Evolutionary conservation across 352 stramenopile genomes (phyloP), one percentile per base, ranked within the genome.

Genomic region (Detonula confervacea): DNA sequence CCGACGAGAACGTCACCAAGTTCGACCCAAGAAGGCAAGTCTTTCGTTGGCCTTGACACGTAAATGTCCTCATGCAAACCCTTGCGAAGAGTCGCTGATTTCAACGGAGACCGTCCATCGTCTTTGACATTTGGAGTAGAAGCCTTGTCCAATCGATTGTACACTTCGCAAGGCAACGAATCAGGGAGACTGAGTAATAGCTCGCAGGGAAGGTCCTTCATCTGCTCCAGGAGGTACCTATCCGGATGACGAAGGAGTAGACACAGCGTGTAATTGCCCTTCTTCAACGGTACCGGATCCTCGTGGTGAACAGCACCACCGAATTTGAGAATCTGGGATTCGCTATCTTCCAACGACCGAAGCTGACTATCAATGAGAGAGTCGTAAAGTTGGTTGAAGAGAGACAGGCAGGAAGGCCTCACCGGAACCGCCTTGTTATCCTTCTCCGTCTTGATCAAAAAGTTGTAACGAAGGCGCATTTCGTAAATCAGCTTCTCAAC

Each of bases 301-400:
- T 60, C 37, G 11, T 80, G 52, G 37, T 80, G 71, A 37, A 80
- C 73, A 30, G 52, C 56, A 42, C 47, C 57, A 22, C 71, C 71
- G 37, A 62, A 80, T n/a, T 35, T 29, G 24, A 80, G 30, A 25
- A 80, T 70, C 61, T 80, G 46, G 1, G 52, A 59, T 25, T 80
- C 72, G 9, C 25, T 62, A 42, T 80, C 71, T 18, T 54, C 18
- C 37, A 80, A 35, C 59, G 56, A 55, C 71, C 71, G 73, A 8
- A 80, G 44, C 59, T 80, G 71, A 44, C 60, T 68, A 30, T 80
- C 71, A 14, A 80, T 33, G 25, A 61, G 61, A 46, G 61, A 73
- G 46, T 80, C 71, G 35, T 80, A 80, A 0, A 80, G 12, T 29
- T 80, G 71, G 57, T 67, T 62, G 29, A 80, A 80, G 9, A 80